Evolutionary conservation across 2,329 filamentous ascomycete genomes (phyloP).

Genomic region (Colletotrichum magnum): DNA sequence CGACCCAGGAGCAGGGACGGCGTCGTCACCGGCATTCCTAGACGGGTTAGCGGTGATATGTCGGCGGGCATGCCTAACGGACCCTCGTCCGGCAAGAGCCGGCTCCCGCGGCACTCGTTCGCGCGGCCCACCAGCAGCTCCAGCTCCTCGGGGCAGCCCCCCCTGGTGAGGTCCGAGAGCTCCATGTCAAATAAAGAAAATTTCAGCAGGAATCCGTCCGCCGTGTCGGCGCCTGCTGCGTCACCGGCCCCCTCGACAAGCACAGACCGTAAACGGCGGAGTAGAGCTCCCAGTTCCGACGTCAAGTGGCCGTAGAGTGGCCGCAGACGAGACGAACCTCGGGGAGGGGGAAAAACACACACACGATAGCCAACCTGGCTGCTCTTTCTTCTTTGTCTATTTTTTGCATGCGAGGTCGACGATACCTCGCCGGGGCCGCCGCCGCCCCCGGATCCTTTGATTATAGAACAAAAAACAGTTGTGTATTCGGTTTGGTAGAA

Average conservation of each 20-base stretch:
- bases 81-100: conserved; percentile 50
- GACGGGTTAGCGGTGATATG: conserved; percentile 58
- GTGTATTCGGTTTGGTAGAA: too few relatives aligned
- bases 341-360: neutral
- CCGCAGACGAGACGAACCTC: too few relatives aligned
- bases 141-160: conserved; percentile 43
- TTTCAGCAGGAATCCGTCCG: conserved; percentile 41
- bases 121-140: conserved; percentile 43
- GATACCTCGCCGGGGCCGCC: too few relatives aligned
- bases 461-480: too few relatives aligned
- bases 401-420: conserved; percentile 23
- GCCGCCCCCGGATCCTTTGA: too few relatives aligned
- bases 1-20: conserved; percentile 59
- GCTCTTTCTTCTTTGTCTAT: conserved; percentile 23
- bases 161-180: conserved; percentile 55
- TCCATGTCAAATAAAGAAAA: conserved; percentile 58
- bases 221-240: conserved; percentile 35
- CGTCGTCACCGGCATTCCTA: conserved; percentile 57
- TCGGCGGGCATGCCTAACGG: conserved; percentile 39
- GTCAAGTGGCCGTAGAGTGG: conserved; percentile 38
- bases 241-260: conserved; percentile 36
- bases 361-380: neutral
- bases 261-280: conserved; percentile 37
- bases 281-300: conserved; percentile 42
- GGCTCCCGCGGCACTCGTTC: conserved; percentile 55